Evolutionary conservation across 345 rosid species (phyloP), one percentile per base, ranked within the genome.

Genomic region (Triadica sebifera): DNA sequence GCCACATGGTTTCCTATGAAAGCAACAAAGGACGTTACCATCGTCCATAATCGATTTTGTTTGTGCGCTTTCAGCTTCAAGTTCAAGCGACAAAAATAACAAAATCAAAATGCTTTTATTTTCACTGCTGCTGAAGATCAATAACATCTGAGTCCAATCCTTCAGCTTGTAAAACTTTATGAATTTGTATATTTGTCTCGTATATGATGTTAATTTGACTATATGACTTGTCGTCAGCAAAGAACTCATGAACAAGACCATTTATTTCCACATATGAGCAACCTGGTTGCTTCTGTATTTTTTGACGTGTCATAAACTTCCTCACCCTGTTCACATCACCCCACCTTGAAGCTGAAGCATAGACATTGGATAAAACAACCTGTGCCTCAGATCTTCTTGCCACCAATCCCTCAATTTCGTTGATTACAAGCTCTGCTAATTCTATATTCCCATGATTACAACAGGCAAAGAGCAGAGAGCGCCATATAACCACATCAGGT

Each of bases 221-320:
- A n/a, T n/a, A n/a, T n/a, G n/a, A n/a, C n/a, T n/a, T 10, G 61
- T 29, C 68, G 47, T 72, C 58, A 34, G 75, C 68, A 34, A 72
- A 62, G 75, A 72, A 72, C 37, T 72, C 75, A 19, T 72, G 68
- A 60, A 72, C 69, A 34, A 61, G 29, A 34, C 69, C 75, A 47
- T 49, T 62, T 49, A 72, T 51, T 72, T 72, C 75, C 49, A 72
- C 69, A 22, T 17, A 72, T 16, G 75, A 72, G 69, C 75, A 72
- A 49, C 75, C 75, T 4, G 60, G 75, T 72, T 72, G 57, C 68
- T 72, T 72, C 29, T 34, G 16, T 52, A 49, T 72, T 39, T 72
- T 72, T 11, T 51, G 69, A 17, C 34, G 47, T 46, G 55, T 29
- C 75, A 61, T 72, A 8, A 10, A 8, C 20, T 37, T 50, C 49